Conservation (phyloP, 1,139 yeast species). For the Kazachstania sp. region DNA sequence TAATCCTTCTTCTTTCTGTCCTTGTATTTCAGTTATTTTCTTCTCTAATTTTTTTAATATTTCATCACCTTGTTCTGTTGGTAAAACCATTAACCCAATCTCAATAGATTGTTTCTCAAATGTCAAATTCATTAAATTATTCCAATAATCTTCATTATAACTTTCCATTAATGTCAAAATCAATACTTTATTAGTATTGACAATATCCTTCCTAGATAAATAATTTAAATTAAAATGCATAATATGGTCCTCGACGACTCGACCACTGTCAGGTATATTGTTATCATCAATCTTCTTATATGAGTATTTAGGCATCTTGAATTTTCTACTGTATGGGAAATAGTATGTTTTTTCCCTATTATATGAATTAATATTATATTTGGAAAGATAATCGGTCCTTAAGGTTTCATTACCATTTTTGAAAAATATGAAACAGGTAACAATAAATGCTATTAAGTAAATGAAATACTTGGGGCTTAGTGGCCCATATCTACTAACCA, state of each 20-base stretch:
- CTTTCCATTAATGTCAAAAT: conserved; percentile 78
- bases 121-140: conserved; percentile 56
- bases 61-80: conserved; percentile 65
- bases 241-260: conserved; percentile 63
- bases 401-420: not conserved
- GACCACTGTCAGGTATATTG: conserved; percentile 36
- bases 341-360: conserved; percentile 21
- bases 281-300: conserved; percentile 41
- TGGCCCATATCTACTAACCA: not conserved
- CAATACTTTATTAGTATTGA: conserved; percentile 63
- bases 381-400: not conserved
- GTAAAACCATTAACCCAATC: conserved; percentile 81
- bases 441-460: not conserved
- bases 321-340: conserved; percentile 24
- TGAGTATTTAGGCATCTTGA: conserved; percentile 35
- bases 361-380: not conserved
- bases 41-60: conserved; percentile 61
- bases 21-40: conserved; percentile 60
- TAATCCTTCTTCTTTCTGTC: conserved; percentile 41
- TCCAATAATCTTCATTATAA: conserved; percentile 79
- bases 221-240: conserved; percentile 74
- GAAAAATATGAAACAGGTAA: not conserved
- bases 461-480: not conserved
- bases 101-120: conserved; percentile 79
- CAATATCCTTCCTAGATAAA: conserved; percentile 34